phyloP scores from a whole-genome alignment of 2,329 filamentous ascomycete species.

The Botrytis deweyae region DNA sequence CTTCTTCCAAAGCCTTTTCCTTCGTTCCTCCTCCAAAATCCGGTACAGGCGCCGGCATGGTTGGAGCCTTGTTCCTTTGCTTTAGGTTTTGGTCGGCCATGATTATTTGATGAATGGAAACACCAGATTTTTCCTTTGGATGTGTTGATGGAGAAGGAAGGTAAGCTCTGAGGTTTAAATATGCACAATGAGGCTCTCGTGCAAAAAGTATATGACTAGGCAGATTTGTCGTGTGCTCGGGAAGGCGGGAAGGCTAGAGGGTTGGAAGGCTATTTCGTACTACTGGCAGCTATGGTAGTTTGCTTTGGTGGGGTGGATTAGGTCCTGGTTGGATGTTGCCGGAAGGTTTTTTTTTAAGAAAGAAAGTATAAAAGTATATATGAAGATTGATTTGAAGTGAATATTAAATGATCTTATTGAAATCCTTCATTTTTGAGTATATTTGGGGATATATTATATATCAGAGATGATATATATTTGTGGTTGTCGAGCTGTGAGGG shows the following conservation, averaged over 20 bases:
- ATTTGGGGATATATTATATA: too few relatives aligned
- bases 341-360: background rate
- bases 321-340: background rate
- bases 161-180: background rate
- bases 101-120: conserved; percentile 10
- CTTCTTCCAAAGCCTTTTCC: conserved; percentile 27
- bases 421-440: background rate
- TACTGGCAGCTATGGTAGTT: background rate
- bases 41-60: conserved; percentile 16
- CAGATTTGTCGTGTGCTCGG: conserved; percentile 17
- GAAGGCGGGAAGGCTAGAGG: conserved; percentile 1
- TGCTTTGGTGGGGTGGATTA: background rate
- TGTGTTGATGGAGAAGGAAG: background rate
- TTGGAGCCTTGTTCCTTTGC: conserved; percentile 31
- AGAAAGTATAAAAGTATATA: background rate
- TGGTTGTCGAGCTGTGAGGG: background rate
- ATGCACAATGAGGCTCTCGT: background rate
- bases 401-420: background rate
- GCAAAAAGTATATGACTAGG: background rate
- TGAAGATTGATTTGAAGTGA: background rate
- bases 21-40: conserved; percentile 24
- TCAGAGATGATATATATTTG: background rate
- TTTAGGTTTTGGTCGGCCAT: conserved; percentile 33
- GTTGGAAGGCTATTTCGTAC: background rate
- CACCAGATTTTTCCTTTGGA: background rate